Percentiles rank a stretch among this genome's conserved stretches.
phyloP scores from a whole-genome alignment of 208 protist genomes.

The Spongospora subterranea region DNA sequence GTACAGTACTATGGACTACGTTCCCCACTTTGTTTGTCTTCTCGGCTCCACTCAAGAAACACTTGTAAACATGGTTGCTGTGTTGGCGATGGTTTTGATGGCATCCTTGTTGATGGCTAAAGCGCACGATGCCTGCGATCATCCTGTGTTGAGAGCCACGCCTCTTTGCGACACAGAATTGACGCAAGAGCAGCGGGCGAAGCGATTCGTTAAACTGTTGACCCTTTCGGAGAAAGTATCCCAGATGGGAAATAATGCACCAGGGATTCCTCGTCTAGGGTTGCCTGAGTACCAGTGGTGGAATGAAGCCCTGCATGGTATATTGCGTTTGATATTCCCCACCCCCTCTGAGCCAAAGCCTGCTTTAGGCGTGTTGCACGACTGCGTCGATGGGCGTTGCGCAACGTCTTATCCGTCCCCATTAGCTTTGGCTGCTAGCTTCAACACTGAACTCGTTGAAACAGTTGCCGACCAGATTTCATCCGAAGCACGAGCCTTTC shows the following conservation, averaged over 20 bases:
- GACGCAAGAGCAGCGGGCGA: constrained; percentile 49
- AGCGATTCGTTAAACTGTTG: constrained; percentile 53
- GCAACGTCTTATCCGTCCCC: constrained; percentile 51
- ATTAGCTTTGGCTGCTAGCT: constrained; percentile 64
- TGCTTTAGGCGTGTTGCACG: background rate
- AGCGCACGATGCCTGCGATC: constrained; percentile 62
- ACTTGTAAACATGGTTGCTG: too few relatives aligned
- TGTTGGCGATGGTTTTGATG: too few relatives aligned
- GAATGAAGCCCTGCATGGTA: constrained; percentile 57
- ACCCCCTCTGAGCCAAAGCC: background rate
- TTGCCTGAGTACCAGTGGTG: constrained; percentile 63
- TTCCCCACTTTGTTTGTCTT: too few relatives aligned
- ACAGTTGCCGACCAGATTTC: constrained; percentile 58
- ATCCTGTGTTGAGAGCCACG: background rate
- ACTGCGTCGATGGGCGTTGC: background rate
- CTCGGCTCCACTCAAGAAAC: too few relatives aligned
- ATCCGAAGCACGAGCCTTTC: background rate
- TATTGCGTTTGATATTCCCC: background rate
- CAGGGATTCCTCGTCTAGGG: constrained; percentile 54
- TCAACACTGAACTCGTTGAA: constrained; percentile 64
- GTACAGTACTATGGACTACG: too few relatives aligned
- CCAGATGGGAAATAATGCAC: constrained; percentile 38
- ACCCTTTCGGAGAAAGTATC: constrained; percentile 65
- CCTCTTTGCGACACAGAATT: constrained; percentile 64
- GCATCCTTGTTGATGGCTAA: background rate